Base-by-base conservation (phyloP, 2,329 filamentous ascomycete species). In the Emericellopsis cladophorae region DNA sequence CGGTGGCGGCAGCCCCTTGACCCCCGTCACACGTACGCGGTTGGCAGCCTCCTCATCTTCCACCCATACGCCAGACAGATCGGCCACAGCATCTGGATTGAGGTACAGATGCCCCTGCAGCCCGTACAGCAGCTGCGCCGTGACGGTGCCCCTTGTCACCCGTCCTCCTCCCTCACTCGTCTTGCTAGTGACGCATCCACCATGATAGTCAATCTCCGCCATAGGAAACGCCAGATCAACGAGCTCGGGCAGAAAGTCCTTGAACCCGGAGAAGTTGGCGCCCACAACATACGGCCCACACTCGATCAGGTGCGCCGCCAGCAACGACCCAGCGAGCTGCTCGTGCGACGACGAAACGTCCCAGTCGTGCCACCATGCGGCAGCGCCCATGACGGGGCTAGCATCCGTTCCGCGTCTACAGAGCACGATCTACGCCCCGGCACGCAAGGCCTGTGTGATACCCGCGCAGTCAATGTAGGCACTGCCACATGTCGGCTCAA, bases 341-440 rank as follows among this genome's bases (percentile, higher is more conserved):
- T 76, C 64, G 18, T 78, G 57, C n/a, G 57, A 47, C 43, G 76
- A 63, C 18, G 18, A 21, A 16, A 65, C 72, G 22, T 67, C 60
- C 74, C 72, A 79, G 2, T 59, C 55, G 40, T 77, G 64, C 66
- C 72, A 78, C 57, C 63, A 77, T 48, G 66, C 67, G 0, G 72
- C 72, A 0, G 72, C 70, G 0, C 67, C 74, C 43, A 77, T 74
- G 0, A 74, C 70, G 0, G 69, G 70, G 3, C 62, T 66, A 0
- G 70, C 69, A 46, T 71, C 68, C 0, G 66, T 61, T 1, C 65
- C 66, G 4, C 68, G 59, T 0, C 68, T 68, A 40, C 67, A 71
- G 3, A 72, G 60, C 37, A 72, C 56, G 15, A 72, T 67, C 15
- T 67, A 59, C 1, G 67, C 68, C 0, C 66, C 65, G 1, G 48